These are phyloP conservation scores for Artemisia tridentata DNA, from an alignment of 129 eudicot genomes.

Conservation along the genomic window DNA sequence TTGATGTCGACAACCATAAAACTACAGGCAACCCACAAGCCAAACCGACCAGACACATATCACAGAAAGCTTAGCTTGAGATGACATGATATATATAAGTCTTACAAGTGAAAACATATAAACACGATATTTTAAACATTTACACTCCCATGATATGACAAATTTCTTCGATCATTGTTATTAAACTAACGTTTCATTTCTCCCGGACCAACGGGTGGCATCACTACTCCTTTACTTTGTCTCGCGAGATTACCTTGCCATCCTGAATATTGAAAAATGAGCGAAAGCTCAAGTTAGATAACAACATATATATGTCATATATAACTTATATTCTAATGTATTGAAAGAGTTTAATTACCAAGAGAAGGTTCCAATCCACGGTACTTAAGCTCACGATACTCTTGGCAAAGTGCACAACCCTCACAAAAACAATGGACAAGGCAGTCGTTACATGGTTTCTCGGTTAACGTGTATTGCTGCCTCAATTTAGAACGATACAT, in stretches of 20 bases:
- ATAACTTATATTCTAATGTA: neutral
- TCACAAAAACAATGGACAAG: slow-evolving; percentile 57
- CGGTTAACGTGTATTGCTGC: slow-evolving; percentile 40
- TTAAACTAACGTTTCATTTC: slow-evolving; percentile 44
- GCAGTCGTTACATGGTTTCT: slow-evolving; percentile 49
- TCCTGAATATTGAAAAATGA: slow-evolving; percentile 35
- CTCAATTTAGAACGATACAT: slow-evolving; percentile 54
- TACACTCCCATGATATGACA: neutral
- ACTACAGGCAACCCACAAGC: no score
- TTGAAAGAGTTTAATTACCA: slow-evolving; percentile 26
- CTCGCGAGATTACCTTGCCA: slow-evolving; percentile 54
- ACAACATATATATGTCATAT: neutral
- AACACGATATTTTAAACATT: neutral
- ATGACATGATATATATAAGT: no score
- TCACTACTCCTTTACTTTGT: slow-evolving; percentile 37
- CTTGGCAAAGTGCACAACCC: slow-evolving; percentile 57
- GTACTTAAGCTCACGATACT: slow-evolving; percentile 54
- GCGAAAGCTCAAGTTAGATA: no score
- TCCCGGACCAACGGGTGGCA: slow-evolving; percentile 42
- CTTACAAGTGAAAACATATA: no score
- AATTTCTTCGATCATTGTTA: neutral
- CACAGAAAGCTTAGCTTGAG: no score
- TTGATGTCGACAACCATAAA: no score
- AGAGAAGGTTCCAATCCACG: slow-evolving; percentile 52
- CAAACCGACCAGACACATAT: no score